Evolutionary conservation across 352 stramenopile genomes (phyloP).

Genomic region (Pythium rishiriense): DNA sequence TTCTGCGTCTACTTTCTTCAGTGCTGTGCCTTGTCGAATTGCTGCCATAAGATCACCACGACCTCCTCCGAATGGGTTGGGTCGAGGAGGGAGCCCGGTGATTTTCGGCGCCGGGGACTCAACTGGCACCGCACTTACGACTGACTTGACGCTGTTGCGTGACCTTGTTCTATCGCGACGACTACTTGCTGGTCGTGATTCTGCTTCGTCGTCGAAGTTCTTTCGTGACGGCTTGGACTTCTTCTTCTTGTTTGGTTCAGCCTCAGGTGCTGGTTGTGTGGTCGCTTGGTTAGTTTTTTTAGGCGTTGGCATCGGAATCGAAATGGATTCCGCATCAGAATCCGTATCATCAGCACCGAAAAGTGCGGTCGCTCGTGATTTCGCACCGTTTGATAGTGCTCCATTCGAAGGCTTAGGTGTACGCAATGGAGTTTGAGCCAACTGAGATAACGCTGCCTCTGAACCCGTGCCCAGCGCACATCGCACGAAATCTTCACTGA

Average conservation of each 20-base stretch:
- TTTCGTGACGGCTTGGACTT: slow-evolving; percentile 29
- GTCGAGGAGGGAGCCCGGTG: slow-evolving; percentile 51
- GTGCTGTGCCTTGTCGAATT: slow-evolving; percentile 64
- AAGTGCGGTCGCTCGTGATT: slow-evolving; percentile 38
- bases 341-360: slow-evolving; percentile 59
- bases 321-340: slow-evolving; percentile 62
- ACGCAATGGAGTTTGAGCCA: not conserved
- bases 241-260: slow-evolving; percentile 27
- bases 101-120: slow-evolving; percentile 32
- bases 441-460: slow-evolving; percentile 1
- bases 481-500: slow-evolving; percentile 47
- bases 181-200: not conserved
- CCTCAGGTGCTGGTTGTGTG: slow-evolving; percentile 2
- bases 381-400: slow-evolving; percentile 2
- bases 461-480: slow-evolving; percentile 28
- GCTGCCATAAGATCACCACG: slow-evolving; percentile 75
- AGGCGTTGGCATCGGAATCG: slow-evolving; percentile 25
- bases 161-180: slow-evolving; percentile 27
- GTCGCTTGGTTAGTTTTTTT: not conserved
- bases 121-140: not conserved
- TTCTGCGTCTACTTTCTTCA: slow-evolving; percentile 42
- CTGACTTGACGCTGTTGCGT: slow-evolving; percentile 24
- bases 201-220: slow-evolving; percentile 20
- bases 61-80: slow-evolving; percentile 67
- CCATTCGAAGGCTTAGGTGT: slow-evolving; percentile 1